Evolutionary conservation across 2,329 filamentous ascomycete species (phyloP), one percentile per base, ranked within the genome.

Genomic region (Dothistroma pini): DNA sequence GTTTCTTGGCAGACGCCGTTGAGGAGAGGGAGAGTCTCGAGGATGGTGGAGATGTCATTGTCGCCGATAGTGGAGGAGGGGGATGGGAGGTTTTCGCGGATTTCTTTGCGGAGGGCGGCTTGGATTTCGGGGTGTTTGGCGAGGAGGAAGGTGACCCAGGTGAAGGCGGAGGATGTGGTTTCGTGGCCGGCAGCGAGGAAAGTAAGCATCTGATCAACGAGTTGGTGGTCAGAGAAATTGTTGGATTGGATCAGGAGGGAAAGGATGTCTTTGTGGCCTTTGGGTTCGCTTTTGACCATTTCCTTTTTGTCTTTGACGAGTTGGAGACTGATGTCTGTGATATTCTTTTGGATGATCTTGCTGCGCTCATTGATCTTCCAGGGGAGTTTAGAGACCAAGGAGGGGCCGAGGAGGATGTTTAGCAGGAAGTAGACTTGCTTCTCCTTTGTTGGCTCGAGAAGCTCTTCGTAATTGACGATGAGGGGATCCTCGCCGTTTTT

Each of bases 101-200:
- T 76, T 73, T 95, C 91, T 11, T 80, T 76, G 22, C 90, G 87
- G 3, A 96, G 83, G 2, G 82, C 81, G 22, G 75, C 75, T 75
- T 95, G 89, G 2, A 89, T 78, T 0, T 86, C 80, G 0, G 85
- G 86, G 68, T 91, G 75, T 21, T 81, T 80, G 67, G 84, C 84
- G n/a, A 95, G 82, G 49, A 88, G 78, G 71, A 91, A 90, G 8
- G 86, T 76, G 2, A 87, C 84, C 89, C 89, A 93, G n/a, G 87
- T 89, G 71, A 95, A 80, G 19, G 89, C 83, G 0, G 86, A 83
- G 0, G 90, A 86, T 0, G 89, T 93, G 0, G 90, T 93, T 76
- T 93, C 89, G 74, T 93, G 90, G 6, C 78, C 82, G 3, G 82
- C 81, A 2, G 82, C 83, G 4, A 85, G 69, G 65, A 84, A 84